Percentiles rank a stretch among this genome's conserved stretches.
phyloP scores from a whole-genome alignment of 495 filamentous ascomycete genomes.

The Daldinia vernicosa region DNA sequence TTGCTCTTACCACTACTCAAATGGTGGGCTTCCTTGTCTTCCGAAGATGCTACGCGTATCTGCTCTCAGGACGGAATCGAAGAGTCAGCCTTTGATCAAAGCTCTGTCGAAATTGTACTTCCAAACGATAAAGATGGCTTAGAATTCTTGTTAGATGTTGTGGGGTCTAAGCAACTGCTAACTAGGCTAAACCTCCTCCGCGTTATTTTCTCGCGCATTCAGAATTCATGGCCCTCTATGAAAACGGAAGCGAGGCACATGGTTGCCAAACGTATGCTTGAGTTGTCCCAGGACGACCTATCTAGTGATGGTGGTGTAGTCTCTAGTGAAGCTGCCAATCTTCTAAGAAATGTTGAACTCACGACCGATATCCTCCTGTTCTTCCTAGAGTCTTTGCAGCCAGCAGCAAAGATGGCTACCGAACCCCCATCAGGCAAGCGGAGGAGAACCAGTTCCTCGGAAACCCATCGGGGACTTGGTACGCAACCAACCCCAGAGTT shows the following conservation, averaged over 20 bases:
- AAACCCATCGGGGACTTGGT: constrained; percentile 54
- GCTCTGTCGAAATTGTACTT: constrained; percentile 67
- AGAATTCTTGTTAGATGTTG: constrained; percentile 63
- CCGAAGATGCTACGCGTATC: constrained; percentile 47
- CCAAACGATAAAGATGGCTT: constrained; percentile 74
- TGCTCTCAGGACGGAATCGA: constrained; percentile 68
- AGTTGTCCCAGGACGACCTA: constrained; percentile 51
- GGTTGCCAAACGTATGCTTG: constrained; percentile 67
- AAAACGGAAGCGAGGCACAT: constrained; percentile 67
- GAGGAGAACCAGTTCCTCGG: constrained; percentile 75
- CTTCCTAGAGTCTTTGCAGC: constrained; percentile 75
- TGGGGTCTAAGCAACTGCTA: constrained; percentile 56
- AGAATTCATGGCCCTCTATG: constrained; percentile 74
- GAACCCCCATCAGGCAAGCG: constrained; percentile 76
- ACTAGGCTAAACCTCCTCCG: constrained; percentile 62
- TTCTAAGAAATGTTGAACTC: constrained; percentile 72
- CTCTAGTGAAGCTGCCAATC: constrained; percentile 68
- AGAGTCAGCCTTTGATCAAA: constrained; percentile 63
- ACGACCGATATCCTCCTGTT: constrained; percentile 72
- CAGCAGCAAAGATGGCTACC: constrained; percentile 66
- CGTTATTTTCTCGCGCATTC: constrained; percentile 70
- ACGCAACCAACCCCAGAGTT: constrained; percentile 59
- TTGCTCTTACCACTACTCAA: constrained; percentile 74
- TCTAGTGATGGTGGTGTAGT: constrained; percentile 41
- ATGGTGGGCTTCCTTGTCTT: constrained; percentile 65